Evolutionary conservation across 768 basidiomycete genomes (phyloP), one percentile per base, ranked within the genome.

Genomic region (Tulasnella sp.): DNA sequence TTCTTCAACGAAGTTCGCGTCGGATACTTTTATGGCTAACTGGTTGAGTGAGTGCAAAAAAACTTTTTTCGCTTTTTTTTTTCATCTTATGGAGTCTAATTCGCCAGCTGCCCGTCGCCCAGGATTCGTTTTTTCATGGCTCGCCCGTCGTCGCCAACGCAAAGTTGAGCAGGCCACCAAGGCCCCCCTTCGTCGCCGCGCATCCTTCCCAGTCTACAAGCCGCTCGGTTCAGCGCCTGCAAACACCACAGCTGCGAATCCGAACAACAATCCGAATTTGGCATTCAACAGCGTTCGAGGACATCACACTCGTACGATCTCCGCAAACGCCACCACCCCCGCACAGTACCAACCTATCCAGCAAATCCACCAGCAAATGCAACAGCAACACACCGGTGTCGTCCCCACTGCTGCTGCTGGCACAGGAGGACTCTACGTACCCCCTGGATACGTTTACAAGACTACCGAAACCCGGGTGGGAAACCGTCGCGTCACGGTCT

Each of bases 41-140:
- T 77, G 76, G 76, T 62, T 77, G 34, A 77, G 76, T 77, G 40
- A 52, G 76, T 77, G 19, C 24, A 44, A 48, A 56, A 72, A 34
- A 34, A 34, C 12, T 21, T 72, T 72, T 52, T 40, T 56, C n/a
- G 48, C 74, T 0, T n/a, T 52, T 52, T 52, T 52, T 52, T 52
- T 52, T 21, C 52, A 52, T 24, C 52, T 52, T 5, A 52, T 52
- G 52, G 52, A 52, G 52, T 10, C 52, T 52, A 36, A 74, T 46
- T 31, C 34, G 31, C 74, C 39, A 74, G 40, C 46, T 42, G 40
- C 14, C 21, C 71, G 74, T 74, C 46, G 40, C 19, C 8, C 74
- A 76, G 75, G 75, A 34, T 36, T 76, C 56, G 52, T 76, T 52
- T 44, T 76, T 42, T 46, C 31, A n/a, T 76, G 75, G 75, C 75